Evolutionary conservation across 345 rosid genomes (phyloP), one percentile per base, ranked within the genome.

Genomic region (Populus pruinosa): DNA sequence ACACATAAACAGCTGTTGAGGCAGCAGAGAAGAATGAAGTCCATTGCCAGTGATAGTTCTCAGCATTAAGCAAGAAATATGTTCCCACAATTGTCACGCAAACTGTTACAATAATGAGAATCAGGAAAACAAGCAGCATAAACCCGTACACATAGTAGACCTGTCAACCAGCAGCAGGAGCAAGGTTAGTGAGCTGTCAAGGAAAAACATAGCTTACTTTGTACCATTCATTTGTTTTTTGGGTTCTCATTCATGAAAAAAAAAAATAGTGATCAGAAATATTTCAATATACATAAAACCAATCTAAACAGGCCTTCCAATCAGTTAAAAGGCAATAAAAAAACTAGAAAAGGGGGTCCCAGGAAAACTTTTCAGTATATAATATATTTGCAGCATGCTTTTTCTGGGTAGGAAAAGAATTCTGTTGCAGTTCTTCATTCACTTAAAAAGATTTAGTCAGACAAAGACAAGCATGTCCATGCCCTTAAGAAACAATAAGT

Each of bases 31-130:
- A 89, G 80, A 92, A 94, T 33, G 98, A 94, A 1, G 98, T 94
- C 98, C 98, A 94, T 79, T 94, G 98, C 98, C 98, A 94, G 85
- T 94, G 97, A 82, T 94, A 94, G 76, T 94, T 94, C 88, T 94
- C 98, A 49, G 98, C 98, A 79, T 94, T 94, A 73, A 94, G 91
- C 80, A 94, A 80, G 91, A 92, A 94, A 80, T 94, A 94, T 8
- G 98, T 90, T 35, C 98, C 98, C 84, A 91, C 98, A 2, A 94
- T 92, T 77, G 98, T 92, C 62, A 94, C 98, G 77, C 98, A 94
- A 67, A 92, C 90, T 29, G 98, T 91, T 66, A 94, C 98, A 29
- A 94, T 91, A 36, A 91, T 82, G 66, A 94, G 98, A 75, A 94
- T 94, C 86, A 94, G 85, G 76, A 94, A 94, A 70, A 94, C 97